These are phyloP conservation scores for Hyaloscypha bicolor DNA, from an alignment of 495 filamentous ascomycete genomes.

Conservation along the genomic window DNA sequence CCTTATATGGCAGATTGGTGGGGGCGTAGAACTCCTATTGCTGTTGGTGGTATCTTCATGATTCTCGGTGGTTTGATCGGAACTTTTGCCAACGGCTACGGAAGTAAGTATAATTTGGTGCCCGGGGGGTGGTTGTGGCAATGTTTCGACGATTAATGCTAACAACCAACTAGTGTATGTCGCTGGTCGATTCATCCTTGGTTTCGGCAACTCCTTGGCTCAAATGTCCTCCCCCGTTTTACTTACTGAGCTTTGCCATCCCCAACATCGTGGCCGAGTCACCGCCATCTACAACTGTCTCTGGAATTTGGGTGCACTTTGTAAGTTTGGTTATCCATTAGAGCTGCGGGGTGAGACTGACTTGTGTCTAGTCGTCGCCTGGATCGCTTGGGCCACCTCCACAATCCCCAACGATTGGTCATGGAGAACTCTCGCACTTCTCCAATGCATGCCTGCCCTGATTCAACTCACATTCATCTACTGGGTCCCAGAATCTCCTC, in stretches of 20 bases:
- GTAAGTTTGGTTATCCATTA: slow-evolving; percentile 23
- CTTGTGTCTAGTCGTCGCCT: slow-evolving; percentile 28
- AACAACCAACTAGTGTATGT: slow-evolving; percentile 40
- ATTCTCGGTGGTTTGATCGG: slow-evolving; percentile 51
- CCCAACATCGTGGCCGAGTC: slow-evolving; percentile 37
- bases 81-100: slow-evolving; percentile 41
- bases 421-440: slow-evolving; percentile 29
- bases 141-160: slow-evolving; percentile 34
- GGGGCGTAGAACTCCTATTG: slow-evolving; percentile 52
- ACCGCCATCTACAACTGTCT: slow-evolving; percentile 35
- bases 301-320: slow-evolving; percentile 34
- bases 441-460: slow-evolving; percentile 31
- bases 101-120: slow-evolving; percentile 30
- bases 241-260: slow-evolving; percentile 40
- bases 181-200: slow-evolving; percentile 31
- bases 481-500: slow-evolving; percentile 55
- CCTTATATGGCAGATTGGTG: slow-evolving; percentile 48
- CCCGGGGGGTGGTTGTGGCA: neutral
- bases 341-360: slow-evolving; percentile 1
- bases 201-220: slow-evolving; percentile 33
- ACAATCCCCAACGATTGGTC: slow-evolving; percentile 31
- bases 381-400: slow-evolving; percentile 31
- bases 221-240: slow-evolving; percentile 37
- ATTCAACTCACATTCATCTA: slow-evolving; percentile 31
- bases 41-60: slow-evolving; percentile 53